These are phyloP conservation scores for Hypomyces rosellus DNA, from an alignment of 2,329 filamentous ascomycete genomes.

Conservation along the genomic window DNA sequence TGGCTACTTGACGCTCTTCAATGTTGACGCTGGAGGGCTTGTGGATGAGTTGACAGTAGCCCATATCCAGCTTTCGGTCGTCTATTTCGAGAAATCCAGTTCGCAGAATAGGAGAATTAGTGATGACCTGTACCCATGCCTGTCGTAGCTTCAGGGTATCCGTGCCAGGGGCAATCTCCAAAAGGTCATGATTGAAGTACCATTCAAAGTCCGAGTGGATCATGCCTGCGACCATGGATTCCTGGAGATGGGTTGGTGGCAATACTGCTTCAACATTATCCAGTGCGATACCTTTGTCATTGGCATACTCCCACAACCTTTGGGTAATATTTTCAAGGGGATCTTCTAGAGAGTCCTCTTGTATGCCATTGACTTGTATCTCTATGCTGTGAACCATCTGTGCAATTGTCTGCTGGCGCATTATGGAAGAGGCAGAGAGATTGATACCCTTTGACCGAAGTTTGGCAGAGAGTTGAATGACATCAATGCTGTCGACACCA, in stretches of 20 bases:
- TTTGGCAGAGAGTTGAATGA: slow-evolving; percentile 73
- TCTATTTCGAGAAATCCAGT: slow-evolving; percentile 66
- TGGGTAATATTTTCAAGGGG: slow-evolving; percentile 18
- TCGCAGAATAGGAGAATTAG: slow-evolving; percentile 62
- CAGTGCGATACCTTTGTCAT: slow-evolving; percentile 27
- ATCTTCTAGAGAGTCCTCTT: background rate
- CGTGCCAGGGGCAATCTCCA: slow-evolving; percentile 50
- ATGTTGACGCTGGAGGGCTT: slow-evolving; percentile 19
- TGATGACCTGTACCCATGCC: slow-evolving; percentile 58
- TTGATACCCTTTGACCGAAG: slow-evolving; percentile 55
- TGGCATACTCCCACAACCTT: slow-evolving; percentile 34
- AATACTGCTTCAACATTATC: slow-evolving; percentile 51
- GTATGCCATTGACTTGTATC: background rate
- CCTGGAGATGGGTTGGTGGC: slow-evolving; percentile 77
- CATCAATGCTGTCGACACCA: slow-evolving; percentile 86
- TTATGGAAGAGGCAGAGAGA: slow-evolving; percentile 68
- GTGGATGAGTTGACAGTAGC: slow-evolving; percentile 45
- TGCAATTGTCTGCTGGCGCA: slow-evolving; percentile 63
- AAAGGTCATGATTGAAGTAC: slow-evolving; percentile 82
- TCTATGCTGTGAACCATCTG: slow-evolving; percentile 40
- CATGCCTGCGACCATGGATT: slow-evolving; percentile 82
- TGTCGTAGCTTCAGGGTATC: slow-evolving; percentile 49
- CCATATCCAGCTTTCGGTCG: slow-evolving; percentile 46
- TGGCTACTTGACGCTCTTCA: slow-evolving; percentile 12
- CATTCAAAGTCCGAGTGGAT: slow-evolving; percentile 62